Conservation (phyloP, 495 filamentous ascomycete genomes). For the Penicillium daleae region DNA sequence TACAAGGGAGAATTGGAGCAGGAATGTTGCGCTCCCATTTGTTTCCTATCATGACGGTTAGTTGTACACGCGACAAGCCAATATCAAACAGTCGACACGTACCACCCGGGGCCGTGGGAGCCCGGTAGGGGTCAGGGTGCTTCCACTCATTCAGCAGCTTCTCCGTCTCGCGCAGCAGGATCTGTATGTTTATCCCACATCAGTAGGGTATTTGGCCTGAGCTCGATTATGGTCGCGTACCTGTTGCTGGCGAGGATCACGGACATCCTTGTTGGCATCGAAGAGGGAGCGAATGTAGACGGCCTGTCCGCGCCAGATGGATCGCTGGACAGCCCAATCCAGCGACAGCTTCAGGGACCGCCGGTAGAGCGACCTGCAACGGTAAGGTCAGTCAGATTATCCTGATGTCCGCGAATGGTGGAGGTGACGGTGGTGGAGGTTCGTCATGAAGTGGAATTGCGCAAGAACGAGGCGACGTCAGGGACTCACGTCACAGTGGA, state of each 20-base stretch:
- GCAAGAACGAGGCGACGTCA: not conserved
- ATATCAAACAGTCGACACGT: slow-evolving; percentile 33
- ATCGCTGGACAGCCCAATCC: slow-evolving; percentile 90
- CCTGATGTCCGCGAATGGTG: not conserved
- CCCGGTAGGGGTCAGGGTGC: slow-evolving; percentile 89
- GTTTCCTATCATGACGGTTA: slow-evolving; percentile 63
- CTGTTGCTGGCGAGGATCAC: slow-evolving; percentile 84
- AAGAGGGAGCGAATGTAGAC: slow-evolving; percentile 95
- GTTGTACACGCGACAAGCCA: not conserved
- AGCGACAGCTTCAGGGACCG: slow-evolving; percentile 90
- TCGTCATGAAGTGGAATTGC: not conserved
- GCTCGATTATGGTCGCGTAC: slow-evolving; percentile 49
- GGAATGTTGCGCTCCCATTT: slow-evolving; percentile 97
- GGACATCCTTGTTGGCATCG: slow-evolving; percentile 86
- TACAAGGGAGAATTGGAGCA: slow-evolving; percentile 75
- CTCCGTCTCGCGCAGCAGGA: slow-evolving; percentile 83
- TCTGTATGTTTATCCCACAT: slow-evolving; percentile 47
- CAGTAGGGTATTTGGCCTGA: not conserved
- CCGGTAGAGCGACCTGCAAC: slow-evolving; percentile 82
- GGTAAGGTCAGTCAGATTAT: slow-evolving; percentile 18
- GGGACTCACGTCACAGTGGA: slow-evolving; percentile 43
- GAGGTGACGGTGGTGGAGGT: not conserved
- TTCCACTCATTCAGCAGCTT: slow-evolving; percentile 90
- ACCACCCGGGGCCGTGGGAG: slow-evolving; percentile 94
- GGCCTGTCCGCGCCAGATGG: slow-evolving; percentile 92